Conservation (phyloP, 192 early-diverging fungal genomes). For the Linnemannia elongata region DNA sequence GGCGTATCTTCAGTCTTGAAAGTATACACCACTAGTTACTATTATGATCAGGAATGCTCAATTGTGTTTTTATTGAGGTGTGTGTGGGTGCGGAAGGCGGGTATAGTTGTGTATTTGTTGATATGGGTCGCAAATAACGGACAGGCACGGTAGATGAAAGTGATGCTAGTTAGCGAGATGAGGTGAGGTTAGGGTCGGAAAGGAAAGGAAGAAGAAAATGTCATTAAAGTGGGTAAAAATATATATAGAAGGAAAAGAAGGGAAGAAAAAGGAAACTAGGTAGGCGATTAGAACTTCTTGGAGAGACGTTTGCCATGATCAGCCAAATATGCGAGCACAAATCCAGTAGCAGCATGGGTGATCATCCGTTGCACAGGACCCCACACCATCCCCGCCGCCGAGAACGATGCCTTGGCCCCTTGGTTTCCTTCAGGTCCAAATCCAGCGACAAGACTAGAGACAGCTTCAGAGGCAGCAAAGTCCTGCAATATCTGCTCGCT, state of each 20-base stretch:
- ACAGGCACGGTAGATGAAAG: not conserved
- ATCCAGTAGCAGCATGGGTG: conserved; percentile 25
- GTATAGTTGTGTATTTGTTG: not conserved
- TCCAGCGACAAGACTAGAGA: not conserved
- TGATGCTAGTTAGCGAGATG: not conserved
- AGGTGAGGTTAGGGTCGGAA: not conserved
- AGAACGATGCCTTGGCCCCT: conserved; percentile 14
- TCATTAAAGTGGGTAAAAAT: not conserved
- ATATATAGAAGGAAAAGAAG: not conserved
- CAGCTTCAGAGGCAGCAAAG: conserved; percentile 14
- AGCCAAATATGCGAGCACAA: conserved; percentile 23
- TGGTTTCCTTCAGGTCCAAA: not conserved
- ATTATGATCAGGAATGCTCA: not conserved
- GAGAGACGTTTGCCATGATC: conserved; percentile 13
- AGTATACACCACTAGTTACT: too few species aligned
- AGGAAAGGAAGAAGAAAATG: not conserved
- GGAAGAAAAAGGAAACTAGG: not conserved
- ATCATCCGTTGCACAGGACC: conserved; percentile 24
- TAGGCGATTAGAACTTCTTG: conserved; percentile 21
- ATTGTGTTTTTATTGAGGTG: not conserved
- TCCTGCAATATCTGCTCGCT: conserved; percentile 14
- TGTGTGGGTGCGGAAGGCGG: not conserved
- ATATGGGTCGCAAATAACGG: not conserved
- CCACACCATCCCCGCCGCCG: conserved; percentile 34
- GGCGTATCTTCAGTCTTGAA: too few species aligned